Percentiles rank a stretch among this genome's conserved stretches.
These are phyloP conservation scores for Neurospora sp. DNA, from an alignment of 2,329 filamentous ascomycete genomes.

Conservation along the genomic window DNA sequence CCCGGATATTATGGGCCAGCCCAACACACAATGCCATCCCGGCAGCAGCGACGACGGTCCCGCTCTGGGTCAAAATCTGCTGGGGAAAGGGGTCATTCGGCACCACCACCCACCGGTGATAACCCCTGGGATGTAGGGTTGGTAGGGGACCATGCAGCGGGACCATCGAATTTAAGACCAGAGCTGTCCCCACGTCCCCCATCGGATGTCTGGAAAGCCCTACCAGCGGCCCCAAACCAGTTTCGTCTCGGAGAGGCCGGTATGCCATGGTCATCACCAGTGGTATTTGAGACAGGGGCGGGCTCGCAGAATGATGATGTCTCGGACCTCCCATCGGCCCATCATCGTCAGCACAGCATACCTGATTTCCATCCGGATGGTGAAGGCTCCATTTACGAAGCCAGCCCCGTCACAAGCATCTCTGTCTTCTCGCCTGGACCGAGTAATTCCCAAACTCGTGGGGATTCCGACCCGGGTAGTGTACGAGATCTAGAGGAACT, in stretches of 20 bases:
- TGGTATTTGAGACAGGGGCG: conserved; percentile 19
- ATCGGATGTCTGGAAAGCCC: conserved; percentile 29
- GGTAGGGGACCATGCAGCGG: conserved; percentile 8
- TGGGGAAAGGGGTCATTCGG: conserved; percentile 37
- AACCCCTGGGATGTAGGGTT: conserved; percentile 34
- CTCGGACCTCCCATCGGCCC: not conserved
- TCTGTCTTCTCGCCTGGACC: conserved; percentile 17
- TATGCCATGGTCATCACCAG: conserved; percentile 36
- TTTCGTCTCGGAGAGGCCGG: conserved; percentile 37
- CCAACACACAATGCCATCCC: conserved; percentile 3
- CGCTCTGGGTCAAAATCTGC: conserved; percentile 21
- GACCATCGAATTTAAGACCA: conserved; percentile 15
- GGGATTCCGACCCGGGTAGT: conserved; percentile 25
- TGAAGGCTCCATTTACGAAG: conserved; percentile 4
- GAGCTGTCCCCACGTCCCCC: not conserved
- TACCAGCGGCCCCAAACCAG: conserved; percentile 29
- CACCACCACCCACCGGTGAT: conserved; percentile 36
- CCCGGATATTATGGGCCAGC: conserved; percentile 7
- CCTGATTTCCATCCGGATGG: not conserved
- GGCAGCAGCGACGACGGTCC: conserved; percentile 16
- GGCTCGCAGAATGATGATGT: conserved; percentile 20
- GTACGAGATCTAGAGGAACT: conserved; percentile 36
- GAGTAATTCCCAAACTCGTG: conserved; percentile 10
- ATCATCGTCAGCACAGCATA: not conserved
- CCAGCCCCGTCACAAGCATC: conserved; percentile 14